Evolutionary conservation across 768 basidiomycete genomes (phyloP), one percentile per base, ranked within the genome.

Genomic region (Phaeolepiota aurea): DNA sequence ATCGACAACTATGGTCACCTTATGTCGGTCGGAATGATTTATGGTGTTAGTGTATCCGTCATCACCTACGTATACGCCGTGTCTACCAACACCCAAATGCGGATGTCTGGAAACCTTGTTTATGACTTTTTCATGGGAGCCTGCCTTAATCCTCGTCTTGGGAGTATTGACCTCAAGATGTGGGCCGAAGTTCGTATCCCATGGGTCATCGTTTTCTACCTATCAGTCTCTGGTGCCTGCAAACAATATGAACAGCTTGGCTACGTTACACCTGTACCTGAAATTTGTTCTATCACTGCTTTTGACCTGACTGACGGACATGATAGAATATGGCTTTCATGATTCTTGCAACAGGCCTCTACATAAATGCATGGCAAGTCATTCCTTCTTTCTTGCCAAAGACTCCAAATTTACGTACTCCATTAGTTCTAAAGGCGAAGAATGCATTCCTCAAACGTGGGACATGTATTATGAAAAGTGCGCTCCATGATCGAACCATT

Each of bases 401-500:
- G 11, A 3, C 4, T 45, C n/a, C 18, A 12, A 2, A 51, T 42
- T 48, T 44, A 42, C 41, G 41, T 44, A 20, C 11, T 3, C 11
- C 42, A 22, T 30, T 42, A 87, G 86, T 54, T 87, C 76, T 45
- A 96, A 96, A 59, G 92, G 86, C 31, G 92, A 94, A 53, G 91
- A 94, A 54, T 91, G 87, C 53, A 91, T 93, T 46, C 89, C 90
- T 4, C 89, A 94, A 61, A 93, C 91, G 2, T 98, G 96, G 94
- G 96, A 97, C 54, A 99, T 99, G 90, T 96, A 82, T 69, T 89
- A 94, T 52, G 94, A 99, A 57, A 99, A 99, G 74, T 85, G 64
- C 46, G 70, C 10, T 23, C n/a, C n/a, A 1, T 42, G n/a, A n/a
- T n/a, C 49, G 3, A 19, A 46, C 7, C 32, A 20, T 20, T 20